Base-by-base conservation (phyloP, 257 asterid genomes). In the Gentiana dahurica region DNA sequence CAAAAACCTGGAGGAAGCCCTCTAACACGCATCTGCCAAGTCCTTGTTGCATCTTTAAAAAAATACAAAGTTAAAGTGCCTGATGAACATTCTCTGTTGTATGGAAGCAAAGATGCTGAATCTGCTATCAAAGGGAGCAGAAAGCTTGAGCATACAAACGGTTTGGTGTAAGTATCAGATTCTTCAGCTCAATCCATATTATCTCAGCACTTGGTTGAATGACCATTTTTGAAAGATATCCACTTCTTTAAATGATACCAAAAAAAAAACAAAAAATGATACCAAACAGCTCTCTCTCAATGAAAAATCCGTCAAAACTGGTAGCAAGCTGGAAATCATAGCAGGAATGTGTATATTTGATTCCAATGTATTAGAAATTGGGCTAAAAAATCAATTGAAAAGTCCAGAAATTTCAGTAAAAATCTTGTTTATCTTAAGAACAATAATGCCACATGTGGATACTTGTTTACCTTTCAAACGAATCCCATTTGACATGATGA, bases 1-100 rank as follows among this genome's bases (percentile, higher is more conserved):
- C 95, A 82, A 50, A 80, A 69, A 60, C 91, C 91, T 1, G 91
- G 91, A 3, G 95, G 91, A 13, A 85, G 95, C 75, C 95, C 91
- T 35, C 51, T 85, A 34, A 80, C 88, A 0, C 77, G 91, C 9
- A 53, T 85, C 32, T 76, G 75, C 68, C 91, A 85, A 59, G 91
- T 82, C 34, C n/a, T 84, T 1, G 79, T 82, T 58, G 95, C 95
- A 2, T 77, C 86, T 1, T 62, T 76, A 50, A 70, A 82, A 49
- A 85, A 85, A 58, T 57, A 62, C 44, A 48, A 53, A 11, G 82
- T 74, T 58, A 41, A 10, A 12, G 80, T 82, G 43, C 84, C 91
- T 1, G 63, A 47, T 5, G 86, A 82, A 34, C 61, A 61, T 51
- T 67, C 82, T 44, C 66, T 74, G 24, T 46, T 82, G 55, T 73